A percentile compares a stretch with the other conserved stretches of the same genome.
Evolutionary conservation across 257 asterid genomes (phyloP).

Genomic region (Solanum ahanhuiri): DNA sequence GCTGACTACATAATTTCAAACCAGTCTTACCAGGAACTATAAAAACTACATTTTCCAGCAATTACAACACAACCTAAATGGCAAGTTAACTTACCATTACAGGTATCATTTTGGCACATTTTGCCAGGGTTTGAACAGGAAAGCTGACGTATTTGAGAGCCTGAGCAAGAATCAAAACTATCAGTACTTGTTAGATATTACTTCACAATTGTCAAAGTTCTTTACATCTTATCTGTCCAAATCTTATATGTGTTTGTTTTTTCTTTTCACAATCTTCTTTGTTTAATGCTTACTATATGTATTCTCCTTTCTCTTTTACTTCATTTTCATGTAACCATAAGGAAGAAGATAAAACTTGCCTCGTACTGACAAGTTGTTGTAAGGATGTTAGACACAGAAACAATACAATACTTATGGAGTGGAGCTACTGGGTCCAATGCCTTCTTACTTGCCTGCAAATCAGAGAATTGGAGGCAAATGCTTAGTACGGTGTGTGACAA

Average conservation of each 20-base stretch:
- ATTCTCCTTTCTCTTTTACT: neutral
- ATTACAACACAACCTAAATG: neutral
- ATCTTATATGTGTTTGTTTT: neutral
- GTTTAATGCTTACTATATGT: neutral
- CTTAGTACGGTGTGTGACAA: neutral
- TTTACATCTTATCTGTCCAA: neutral
- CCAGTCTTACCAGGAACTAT: neutral
- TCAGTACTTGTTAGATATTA: neutral
- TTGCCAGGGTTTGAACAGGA: constrained; percentile 93
- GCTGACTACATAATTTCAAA: neutral
- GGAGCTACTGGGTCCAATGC: constrained; percentile 93
- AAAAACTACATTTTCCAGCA: neutral
- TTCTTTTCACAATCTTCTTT: neutral
- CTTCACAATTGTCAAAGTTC: neutral
- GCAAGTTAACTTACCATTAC: constrained; percentile 70
- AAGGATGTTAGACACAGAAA: constrained; percentile 85
- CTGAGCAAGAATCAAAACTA: constrained; percentile 30
- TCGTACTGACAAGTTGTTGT: constrained; percentile 98
- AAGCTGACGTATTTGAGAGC: constrained; percentile 98
- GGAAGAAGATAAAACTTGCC: constrained; percentile 28
- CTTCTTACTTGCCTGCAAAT: constrained; percentile 60
- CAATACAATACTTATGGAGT: constrained; percentile 59
- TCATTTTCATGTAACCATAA: neutral
- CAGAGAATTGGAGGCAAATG: neutral
- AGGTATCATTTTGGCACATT: constrained; percentile 99